Evolutionary conservation across 371 early-diverging fungal species (phyloP).

Genomic region (Zychaea mexicana): DNA sequence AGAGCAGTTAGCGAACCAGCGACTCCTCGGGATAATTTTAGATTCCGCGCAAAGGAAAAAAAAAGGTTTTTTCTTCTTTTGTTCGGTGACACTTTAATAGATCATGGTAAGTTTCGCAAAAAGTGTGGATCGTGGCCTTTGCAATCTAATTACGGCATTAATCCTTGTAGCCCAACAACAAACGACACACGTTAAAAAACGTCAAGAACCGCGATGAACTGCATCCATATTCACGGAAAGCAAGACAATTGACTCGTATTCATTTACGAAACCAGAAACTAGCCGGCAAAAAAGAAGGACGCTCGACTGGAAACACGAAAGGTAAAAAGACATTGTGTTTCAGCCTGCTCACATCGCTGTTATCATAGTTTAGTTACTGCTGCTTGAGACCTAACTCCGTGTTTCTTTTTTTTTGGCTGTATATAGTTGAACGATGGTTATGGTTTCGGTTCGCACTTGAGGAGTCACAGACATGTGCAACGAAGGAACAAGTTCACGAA

Average conservation of each 20-base stretch:
- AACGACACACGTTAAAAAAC: constrained; percentile 59
- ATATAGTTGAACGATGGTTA: constrained; percentile 53
- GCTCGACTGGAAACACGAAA: constrained; percentile 28
- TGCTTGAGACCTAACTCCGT: too few relatives aligned
- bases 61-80: not conserved
- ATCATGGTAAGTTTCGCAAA: not conserved
- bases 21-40: not conserved
- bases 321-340: constrained; percentile 23
- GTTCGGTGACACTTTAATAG: not conserved
- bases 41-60: not conserved
- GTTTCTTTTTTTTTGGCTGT: not conserved
- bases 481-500: constrained; percentile 51
- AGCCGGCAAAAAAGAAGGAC: constrained; percentile 33
- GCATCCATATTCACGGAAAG: constrained; percentile 67
- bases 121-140: too few relatives aligned
- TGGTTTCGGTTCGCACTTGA: constrained; percentile 67
- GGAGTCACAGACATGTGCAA: constrained; percentile 39
- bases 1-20: too few relatives aligned
- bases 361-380: too few relatives aligned
- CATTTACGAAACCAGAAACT: constrained; percentile 56
- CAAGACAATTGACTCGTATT: constrained; percentile 56
- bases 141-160: too few relatives aligned
- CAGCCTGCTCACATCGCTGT: too few relatives aligned
- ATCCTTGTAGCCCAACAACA: constrained; percentile 46
- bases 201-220: constrained; percentile 64